Evolutionary conservation across 768 basidiomycete species (phyloP).

Genomic region (Podaxis sp.): DNA sequence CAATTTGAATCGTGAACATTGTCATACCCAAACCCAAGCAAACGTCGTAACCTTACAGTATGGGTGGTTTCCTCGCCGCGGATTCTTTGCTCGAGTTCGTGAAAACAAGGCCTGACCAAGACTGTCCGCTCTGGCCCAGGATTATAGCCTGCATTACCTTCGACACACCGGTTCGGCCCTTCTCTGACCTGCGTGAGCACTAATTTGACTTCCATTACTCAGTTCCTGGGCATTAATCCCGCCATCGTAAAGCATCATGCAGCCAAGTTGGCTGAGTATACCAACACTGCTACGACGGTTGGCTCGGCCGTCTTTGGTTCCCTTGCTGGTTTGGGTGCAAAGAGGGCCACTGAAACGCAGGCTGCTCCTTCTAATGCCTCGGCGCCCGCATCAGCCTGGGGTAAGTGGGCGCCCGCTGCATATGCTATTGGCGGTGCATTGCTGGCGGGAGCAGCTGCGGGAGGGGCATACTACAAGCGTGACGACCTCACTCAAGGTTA

Average conservation of each 20-base stretch:
- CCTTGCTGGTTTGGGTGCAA: conserved; percentile 43
- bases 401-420: conserved; percentile 58
- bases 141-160: conserved; percentile 83
- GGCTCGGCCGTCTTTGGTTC: conserved; percentile 60
- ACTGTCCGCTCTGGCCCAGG: conserved; percentile 79
- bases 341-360: conserved; percentile 29
- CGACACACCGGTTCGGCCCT: conserved; percentile 81
- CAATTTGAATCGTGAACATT: neutral
- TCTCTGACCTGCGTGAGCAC: neutral
- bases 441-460: conserved; percentile 78
- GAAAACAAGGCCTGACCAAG: conserved; percentile 56
- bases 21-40: neutral
- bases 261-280: conserved; percentile 69
- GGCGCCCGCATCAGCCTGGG: conserved; percentile 33
- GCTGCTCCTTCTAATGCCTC: conserved; percentile 22
- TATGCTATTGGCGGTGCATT: conserved; percentile 71
- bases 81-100: conserved; percentile 77
- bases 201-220: conserved; percentile 4
- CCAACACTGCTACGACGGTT: conserved; percentile 57
- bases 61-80: conserved; percentile 89
- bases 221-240: conserved; percentile 90
- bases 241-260: conserved; percentile 80
- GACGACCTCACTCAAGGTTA: conserved; percentile 70
- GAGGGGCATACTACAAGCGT: conserved; percentile 78
- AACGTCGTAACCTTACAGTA: conserved; percentile 40